Conservation (phyloP, 306 rosid genomes). For the Vicia sativa region DNA sequence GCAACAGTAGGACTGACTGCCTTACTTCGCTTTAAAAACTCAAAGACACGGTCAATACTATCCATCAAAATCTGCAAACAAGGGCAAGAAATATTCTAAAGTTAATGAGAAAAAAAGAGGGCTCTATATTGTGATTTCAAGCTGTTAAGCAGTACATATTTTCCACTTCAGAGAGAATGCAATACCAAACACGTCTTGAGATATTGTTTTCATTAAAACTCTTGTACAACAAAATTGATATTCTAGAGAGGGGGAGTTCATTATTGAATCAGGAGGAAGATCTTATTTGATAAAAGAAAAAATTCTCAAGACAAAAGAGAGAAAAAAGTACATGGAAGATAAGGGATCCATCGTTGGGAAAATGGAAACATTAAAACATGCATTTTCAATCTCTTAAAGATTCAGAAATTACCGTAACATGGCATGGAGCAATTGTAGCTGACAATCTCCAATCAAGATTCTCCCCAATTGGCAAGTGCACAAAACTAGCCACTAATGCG, state of each 20-base stretch:
- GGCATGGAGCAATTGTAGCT: slow-evolving; percentile 93
- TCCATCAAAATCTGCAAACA: slow-evolving; percentile 71
- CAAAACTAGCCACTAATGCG: slow-evolving; percentile 90
- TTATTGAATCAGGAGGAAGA: neutral
- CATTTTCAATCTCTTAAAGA: slow-evolving; percentile 29
- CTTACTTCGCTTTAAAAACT: slow-evolving; percentile 86
- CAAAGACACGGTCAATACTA: slow-evolving; percentile 80
- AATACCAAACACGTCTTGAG: neutral
- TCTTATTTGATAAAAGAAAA: slow-evolving; percentile 5
- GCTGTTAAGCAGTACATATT: neutral
- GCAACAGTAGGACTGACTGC: slow-evolving; percentile 95
- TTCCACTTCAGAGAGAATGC: neutral
- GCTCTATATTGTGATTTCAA: slow-evolving; percentile 3
- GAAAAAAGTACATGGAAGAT: neutral
- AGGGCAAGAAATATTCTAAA: slow-evolving; percentile 26
- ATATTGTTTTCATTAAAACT: slow-evolving; percentile 23
- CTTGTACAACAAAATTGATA: neutral
- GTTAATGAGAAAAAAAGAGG: slow-evolving; percentile 8
- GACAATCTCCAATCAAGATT: slow-evolving; percentile 94
- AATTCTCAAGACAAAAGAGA: slow-evolving; percentile 4
- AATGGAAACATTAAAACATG: slow-evolving; percentile 4
- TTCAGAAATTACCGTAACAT: slow-evolving; percentile 75
- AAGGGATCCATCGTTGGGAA: neutral
- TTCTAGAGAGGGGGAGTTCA: neutral
- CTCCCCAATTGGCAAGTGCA: slow-evolving; percentile 85